Conservation (phyloP, 495 filamentous ascomycete genomes). For the Talaromyces liani region DNA sequence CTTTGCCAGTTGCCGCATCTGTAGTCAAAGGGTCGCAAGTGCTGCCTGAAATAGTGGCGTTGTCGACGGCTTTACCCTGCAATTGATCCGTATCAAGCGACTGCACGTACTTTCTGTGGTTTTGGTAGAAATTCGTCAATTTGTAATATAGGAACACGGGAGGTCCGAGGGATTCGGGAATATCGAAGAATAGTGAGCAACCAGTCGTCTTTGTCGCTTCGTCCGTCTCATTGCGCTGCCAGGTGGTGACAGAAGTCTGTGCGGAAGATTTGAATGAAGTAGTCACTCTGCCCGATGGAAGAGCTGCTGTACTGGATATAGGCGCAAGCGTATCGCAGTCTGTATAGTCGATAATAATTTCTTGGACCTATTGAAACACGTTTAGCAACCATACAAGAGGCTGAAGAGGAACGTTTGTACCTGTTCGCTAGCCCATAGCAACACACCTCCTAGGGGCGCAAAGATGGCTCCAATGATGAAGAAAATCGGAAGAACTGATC, state of each 20-base stretch:
- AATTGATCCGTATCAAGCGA: constrained; percentile 81
- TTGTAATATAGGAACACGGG: constrained; percentile 90
- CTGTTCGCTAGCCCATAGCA: constrained; percentile 74
- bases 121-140: constrained; percentile 98
- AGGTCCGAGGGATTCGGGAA: constrained; percentile 68
- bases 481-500: constrained; percentile 85
- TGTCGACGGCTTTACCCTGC: constrained; percentile 58
- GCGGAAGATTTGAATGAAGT: constrained; percentile 55
- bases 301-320: constrained; percentile 18
- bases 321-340: constrained; percentile 54
- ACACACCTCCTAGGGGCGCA: constrained; percentile 75
- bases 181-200: constrained; percentile 68
- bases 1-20: constrained; percentile 44
- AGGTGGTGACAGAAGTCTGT: constrained; percentile 24
- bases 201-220: constrained; percentile 13
- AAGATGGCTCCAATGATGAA: constrained; percentile 81
- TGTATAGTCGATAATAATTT: constrained; percentile 84
- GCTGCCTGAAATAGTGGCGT: constrained; percentile 52
- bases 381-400: background rate
- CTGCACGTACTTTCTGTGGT: constrained; percentile 92
- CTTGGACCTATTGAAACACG: constrained; percentile 61
- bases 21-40: constrained; percentile 68
- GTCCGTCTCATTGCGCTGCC: constrained; percentile 17
- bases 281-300: constrained; percentile 50
- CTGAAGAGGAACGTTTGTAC: constrained; percentile 28